Percentiles rank a stretch among this genome's conserved stretches.
phyloP scores from a whole-genome alignment of 2,329 filamentous ascomycete species.

The Fusarium scirpi region DNA sequence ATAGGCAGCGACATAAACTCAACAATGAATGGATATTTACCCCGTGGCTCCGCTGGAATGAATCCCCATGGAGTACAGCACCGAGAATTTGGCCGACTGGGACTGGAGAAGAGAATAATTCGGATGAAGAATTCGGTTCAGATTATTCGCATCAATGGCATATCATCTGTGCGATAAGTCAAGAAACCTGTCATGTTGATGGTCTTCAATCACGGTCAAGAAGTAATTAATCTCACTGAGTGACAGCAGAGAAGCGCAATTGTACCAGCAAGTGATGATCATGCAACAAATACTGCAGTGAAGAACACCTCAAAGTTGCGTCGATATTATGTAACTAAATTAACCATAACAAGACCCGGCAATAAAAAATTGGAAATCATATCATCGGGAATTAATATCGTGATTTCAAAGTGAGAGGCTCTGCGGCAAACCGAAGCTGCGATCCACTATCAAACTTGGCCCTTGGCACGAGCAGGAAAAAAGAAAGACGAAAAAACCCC shows the following conservation, averaged over 20 bases:
- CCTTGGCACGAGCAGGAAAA: neutral
- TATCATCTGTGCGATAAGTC: neutral
- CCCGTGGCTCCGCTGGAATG: conserved; percentile 11
- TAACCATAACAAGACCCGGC: neutral
- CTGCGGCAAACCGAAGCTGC: conserved; percentile 8
- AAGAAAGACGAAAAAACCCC: neutral
- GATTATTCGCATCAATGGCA: neutral
- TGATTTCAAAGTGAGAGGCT: conserved; percentile 9
- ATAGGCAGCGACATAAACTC: conserved; percentile 29
- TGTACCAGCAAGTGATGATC: neutral
- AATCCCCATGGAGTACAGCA: conserved; percentile 25
- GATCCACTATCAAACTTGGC: neutral
- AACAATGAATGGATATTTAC: neutral
- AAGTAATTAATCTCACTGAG: neutral
- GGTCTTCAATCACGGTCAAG: too few species aligned
- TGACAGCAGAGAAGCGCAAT: neutral
- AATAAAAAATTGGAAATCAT: neutral
- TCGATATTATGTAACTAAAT: neutral
- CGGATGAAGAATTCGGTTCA: neutral
- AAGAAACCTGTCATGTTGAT: neutral
- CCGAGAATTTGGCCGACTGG: conserved; percentile 23
- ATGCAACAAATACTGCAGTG: too few species aligned
- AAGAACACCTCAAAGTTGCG: neutral
- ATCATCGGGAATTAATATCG: conserved; percentile 6
- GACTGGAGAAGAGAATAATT: neutral